These are phyloP conservation scores for Sarcodon aspratus DNA, from an alignment of 768 basidiomycete genomes.

Conservation along the genomic window DNA sequence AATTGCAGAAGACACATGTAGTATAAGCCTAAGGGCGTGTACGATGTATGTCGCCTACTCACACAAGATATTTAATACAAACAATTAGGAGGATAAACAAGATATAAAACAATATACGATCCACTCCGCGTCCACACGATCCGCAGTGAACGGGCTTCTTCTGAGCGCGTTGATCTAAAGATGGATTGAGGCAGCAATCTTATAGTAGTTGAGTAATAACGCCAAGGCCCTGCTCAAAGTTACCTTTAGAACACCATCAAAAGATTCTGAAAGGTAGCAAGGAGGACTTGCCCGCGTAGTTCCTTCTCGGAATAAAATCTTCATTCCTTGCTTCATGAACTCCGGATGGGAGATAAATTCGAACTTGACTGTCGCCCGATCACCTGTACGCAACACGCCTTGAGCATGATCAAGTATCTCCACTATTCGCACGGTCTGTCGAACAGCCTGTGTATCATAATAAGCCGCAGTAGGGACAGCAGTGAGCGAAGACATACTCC, in stretches of 20 bases:
- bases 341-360: slow-evolving; percentile 91
- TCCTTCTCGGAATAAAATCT: slow-evolving; percentile 88
- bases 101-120: neutral
- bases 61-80: neutral
- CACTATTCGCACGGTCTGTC: slow-evolving; percentile 88
- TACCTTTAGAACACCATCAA: too few species aligned
- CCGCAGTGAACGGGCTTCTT: neutral
- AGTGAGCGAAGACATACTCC: slow-evolving; percentile 39
- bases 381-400: slow-evolving; percentile 85
- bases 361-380: slow-evolving; percentile 88
- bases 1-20: too few species aligned
- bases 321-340: slow-evolving; percentile 89
- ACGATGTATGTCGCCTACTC: slow-evolving; percentile 3
- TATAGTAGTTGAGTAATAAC: slow-evolving; percentile 60
- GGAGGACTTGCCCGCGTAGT: slow-evolving; percentile 69
- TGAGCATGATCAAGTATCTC: slow-evolving; percentile 77
- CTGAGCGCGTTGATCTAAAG: neutral
- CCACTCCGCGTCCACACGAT: neutral
- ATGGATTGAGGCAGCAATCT: slow-evolving; percentile 6
- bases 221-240: slow-evolving; percentile 48
- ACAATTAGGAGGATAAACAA: slow-evolving; percentile 1
- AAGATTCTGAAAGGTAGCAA: neutral
- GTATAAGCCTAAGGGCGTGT: neutral
- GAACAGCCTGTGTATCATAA: slow-evolving; percentile 48
- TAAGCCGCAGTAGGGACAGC: slow-evolving; percentile 1